Conservation (phyloP, 306 rosid species). For the Trifolium dubium region DNA sequence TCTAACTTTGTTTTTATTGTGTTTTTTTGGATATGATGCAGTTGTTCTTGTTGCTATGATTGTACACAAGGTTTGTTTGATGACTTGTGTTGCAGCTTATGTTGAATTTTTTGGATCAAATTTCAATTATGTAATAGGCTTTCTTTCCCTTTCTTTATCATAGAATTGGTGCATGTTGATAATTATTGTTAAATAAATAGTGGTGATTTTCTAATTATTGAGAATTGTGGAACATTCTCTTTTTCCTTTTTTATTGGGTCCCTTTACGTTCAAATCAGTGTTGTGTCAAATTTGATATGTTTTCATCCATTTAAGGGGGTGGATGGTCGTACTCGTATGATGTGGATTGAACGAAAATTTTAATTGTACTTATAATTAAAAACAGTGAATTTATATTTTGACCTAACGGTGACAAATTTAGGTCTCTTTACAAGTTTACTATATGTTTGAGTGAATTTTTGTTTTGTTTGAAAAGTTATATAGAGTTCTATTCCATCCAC, state of each 20-base stretch:
- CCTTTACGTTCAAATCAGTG: not conserved
- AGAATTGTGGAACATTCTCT: not conserved
- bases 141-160: not conserved
- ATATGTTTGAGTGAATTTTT: too few species aligned
- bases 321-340: too few species aligned
- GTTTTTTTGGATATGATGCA: constrained; percentile 44
- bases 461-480: too few species aligned
- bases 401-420: too few species aligned
- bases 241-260: not conserved
- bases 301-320: too few species aligned
- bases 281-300: too few species aligned
- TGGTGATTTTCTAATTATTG: constrained; percentile 28
- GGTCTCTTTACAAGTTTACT: too few species aligned
- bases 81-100: constrained; percentile 59
- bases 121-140: constrained; percentile 2
- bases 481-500: too few species aligned
- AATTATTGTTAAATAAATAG: not conserved
- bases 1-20: not conserved
- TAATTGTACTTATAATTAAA: too few species aligned
- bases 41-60: constrained; percentile 75
- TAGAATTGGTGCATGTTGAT: constrained; percentile 15
- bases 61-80: constrained; percentile 56
- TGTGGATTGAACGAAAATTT: too few species aligned
- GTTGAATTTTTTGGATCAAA: constrained; percentile 28
- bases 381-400: too few species aligned